phyloP scores from a whole-genome alignment of 257 asterid genomes.

The Solanum gracilifrons region DNA sequence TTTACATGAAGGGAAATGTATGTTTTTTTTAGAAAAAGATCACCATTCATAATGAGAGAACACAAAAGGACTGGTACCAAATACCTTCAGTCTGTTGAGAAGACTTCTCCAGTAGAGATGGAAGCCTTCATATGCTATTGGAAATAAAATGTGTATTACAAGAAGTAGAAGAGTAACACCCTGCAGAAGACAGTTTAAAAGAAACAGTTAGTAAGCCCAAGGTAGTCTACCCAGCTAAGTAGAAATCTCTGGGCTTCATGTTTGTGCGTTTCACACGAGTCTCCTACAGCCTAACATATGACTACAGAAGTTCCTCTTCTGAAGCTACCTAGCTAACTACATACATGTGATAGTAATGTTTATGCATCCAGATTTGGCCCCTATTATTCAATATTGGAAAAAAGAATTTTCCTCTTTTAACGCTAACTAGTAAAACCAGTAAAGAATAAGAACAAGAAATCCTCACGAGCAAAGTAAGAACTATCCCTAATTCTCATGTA shows the following conservation, averaged over 20 bases:
- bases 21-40: background rate
- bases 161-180: constrained; percentile 61
- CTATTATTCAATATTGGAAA: background rate
- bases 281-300: background rate
- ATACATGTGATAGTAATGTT: background rate
- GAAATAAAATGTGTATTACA: constrained; percentile 55
- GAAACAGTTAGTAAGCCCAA: background rate
- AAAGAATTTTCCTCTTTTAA: background rate
- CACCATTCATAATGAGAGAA: background rate
- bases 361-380: background rate
- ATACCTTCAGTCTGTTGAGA: constrained; percentile 72
- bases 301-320: background rate
- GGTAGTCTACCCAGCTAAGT: background rate
- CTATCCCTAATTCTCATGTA: background rate
- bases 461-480: background rate
- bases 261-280: background rate
- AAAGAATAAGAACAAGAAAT: background rate
- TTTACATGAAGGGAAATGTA: background rate
- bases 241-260: background rate
- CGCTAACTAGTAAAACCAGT: background rate
- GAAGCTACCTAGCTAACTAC: background rate
- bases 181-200: constrained; percentile 31
- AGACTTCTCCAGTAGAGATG: constrained; percentile 57
- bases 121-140: constrained; percentile 71
- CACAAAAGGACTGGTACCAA: background rate